A percentile compares a stretch with the other conserved stretches of the same genome.
phyloP scores from a whole-genome alignment of 371 early-diverging fungal genomes.

The Nematocida homosporus region DNA sequence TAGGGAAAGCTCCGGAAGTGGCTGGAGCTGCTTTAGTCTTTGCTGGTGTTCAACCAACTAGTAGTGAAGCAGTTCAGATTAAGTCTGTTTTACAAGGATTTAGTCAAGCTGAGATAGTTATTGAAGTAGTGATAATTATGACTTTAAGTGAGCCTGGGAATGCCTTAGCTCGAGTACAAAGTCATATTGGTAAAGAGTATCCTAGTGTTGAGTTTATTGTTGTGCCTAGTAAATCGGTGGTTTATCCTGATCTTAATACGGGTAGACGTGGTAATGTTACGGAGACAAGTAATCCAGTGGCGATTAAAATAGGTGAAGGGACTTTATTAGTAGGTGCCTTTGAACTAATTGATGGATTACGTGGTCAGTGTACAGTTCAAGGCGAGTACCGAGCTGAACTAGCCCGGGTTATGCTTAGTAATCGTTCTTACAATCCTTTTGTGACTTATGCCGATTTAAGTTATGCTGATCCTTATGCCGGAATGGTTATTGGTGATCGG shows the following conservation, averaged over 20 bases:
- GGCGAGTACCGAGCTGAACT: constrained; percentile 16
- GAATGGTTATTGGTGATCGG: constrained; percentile 38
- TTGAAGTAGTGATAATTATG: background rate
- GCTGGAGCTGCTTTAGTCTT: background rate
- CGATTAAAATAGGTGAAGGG: background rate
- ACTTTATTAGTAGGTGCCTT: constrained; percentile 29
- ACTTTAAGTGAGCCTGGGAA: background rate
- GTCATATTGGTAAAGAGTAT: background rate
- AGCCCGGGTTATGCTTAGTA: constrained; percentile 4
- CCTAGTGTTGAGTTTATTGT: constrained; percentile 24
- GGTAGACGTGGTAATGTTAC: constrained; percentile 4
- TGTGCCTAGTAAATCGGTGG: constrained; percentile 3
- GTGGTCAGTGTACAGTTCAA: background rate
- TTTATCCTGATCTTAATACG: constrained; percentile 22
- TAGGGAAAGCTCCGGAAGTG: background rate
- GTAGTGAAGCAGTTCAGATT: background rate
- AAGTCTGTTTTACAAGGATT: background rate
- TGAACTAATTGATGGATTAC: constrained; percentile 29
- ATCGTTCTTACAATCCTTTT: constrained; percentile 53
- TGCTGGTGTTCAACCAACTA: background rate
- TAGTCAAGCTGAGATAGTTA: background rate
- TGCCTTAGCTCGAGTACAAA: background rate
- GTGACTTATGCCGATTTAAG: constrained; percentile 34
- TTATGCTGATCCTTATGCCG: constrained; percentile 13
- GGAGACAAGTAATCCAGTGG: constrained; percentile 8